These are phyloP conservation scores for Aleurites moluccanus DNA, from an alignment of 441 rosid species.

Conservation along the genomic window DNA sequence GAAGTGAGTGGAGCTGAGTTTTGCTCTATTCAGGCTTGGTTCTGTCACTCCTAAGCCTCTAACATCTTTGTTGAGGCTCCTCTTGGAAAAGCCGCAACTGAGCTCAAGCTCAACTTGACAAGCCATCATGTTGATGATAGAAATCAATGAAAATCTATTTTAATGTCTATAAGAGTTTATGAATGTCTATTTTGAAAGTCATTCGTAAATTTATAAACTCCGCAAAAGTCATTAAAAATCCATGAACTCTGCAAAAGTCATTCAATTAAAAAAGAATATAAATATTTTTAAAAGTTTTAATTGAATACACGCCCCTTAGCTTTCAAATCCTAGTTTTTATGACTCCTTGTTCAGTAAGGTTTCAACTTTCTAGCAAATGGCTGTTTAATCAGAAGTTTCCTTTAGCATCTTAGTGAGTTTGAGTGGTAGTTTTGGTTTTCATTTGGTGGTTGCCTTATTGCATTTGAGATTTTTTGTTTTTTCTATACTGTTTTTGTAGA, in stretches of 20 bases:
- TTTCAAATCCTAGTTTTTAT: neutral
- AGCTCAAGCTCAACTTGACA: neutral
- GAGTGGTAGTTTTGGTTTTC: neutral
- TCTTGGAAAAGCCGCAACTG: too few relatives aligned
- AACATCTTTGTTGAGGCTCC: neutral
- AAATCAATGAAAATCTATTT: too few relatives aligned
- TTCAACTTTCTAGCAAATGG: neutral
- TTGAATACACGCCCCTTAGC: too few relatives aligned
- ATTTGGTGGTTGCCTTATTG: neutral
- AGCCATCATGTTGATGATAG: too few relatives aligned
- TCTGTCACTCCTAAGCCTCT: neutral
- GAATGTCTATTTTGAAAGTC: too few relatives aligned
- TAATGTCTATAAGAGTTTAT: too few relatives aligned
- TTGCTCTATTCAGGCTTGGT: neutral
- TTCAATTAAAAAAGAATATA: too few relatives aligned
- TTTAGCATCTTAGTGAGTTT: conserved; percentile 6
- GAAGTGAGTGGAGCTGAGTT: neutral
- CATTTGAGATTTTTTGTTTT: neutral
- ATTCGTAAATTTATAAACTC: too few relatives aligned
- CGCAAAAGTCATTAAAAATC: too few relatives aligned
- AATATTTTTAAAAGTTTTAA: too few relatives aligned
- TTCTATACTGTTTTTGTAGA: neutral
- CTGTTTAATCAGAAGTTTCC: neutral
- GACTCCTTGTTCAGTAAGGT: neutral
- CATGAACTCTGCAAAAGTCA: too few relatives aligned